Evolutionary conservation across 2,329 filamentous ascomycete genomes (phyloP), one percentile per base, ranked within the genome.

Genomic region (Pseudogymnoascus sp.): DNA sequence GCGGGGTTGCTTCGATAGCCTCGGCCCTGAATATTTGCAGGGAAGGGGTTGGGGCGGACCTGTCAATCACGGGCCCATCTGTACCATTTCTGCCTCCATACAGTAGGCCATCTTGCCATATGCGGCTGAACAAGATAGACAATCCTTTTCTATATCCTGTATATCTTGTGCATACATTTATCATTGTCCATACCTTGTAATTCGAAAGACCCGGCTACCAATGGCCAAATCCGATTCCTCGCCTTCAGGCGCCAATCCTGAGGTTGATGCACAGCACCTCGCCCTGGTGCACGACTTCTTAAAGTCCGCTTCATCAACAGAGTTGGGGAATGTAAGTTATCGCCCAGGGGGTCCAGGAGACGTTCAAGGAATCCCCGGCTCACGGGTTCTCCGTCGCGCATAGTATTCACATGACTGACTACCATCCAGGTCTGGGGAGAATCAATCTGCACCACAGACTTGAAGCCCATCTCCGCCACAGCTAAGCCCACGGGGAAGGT

Each of bases 361-460:
- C 2, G 28, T 3, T 20, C 28, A 18, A 32, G 47, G 20, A 34
- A 54, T 34, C 2, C 28, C 47, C 28, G 9, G 47, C 28, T 54
- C 16, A 7, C 28, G 9, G 64, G 67, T 63, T 16, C 16, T 35
- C 34, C 18, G n/a, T 32, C 16, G 2, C n/a, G 28, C 58, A 59
- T 16, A n/a, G n/a, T 11, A 18, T 25, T 41, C 28, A 43, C 38
- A 22, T 43, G 28, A 37, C 62, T 63, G 20, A 28, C 32, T 22
- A 57, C 43, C n/a, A 16, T 34, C 16, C 43, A 71, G 69, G 68
- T 67, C 32, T 71, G 69, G 69, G 69, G 67, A 8, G 32, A 61
- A 12, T 28, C 32, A 16, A 59, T 70, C 39, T 57, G 68, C 54
- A 57, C 58, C 3, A 41, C 63, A 9, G 59, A 66, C 39, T 43